Conservation (phyloP, 2,329 filamentous ascomycete genomes). For the Cryphonectria japonica region DNA sequence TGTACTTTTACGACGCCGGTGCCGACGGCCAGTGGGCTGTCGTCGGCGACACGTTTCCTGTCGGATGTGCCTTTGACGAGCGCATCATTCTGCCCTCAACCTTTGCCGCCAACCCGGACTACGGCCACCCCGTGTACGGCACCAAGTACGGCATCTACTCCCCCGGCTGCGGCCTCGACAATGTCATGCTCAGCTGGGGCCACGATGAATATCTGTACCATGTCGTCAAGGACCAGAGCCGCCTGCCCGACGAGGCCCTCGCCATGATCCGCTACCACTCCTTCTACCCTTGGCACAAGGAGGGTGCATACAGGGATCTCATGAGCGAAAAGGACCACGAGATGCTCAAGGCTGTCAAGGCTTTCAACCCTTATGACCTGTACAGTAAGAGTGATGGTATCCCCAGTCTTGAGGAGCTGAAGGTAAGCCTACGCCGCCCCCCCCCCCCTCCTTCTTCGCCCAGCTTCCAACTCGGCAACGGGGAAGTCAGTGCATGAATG, state of each 20-base stretch:
- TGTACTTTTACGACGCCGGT: constrained; percentile 70
- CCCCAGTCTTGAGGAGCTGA: constrained; percentile 75
- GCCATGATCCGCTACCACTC: constrained; percentile 94
- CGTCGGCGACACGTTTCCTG: constrained; percentile 83
- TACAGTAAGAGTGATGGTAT: constrained; percentile 90
- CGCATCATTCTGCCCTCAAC: constrained; percentile 81
- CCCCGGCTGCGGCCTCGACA: constrained; percentile 79
- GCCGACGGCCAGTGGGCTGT: constrained; percentile 93
- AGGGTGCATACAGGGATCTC: constrained; percentile 77
- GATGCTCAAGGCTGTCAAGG: constrained; percentile 80
- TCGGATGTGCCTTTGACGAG: constrained; percentile 75
- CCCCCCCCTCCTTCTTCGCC: background rate
- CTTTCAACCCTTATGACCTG: constrained; percentile 89
- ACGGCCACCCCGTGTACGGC: constrained; percentile 70
- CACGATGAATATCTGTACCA: constrained; percentile 89
- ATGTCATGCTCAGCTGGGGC: constrained; percentile 89
- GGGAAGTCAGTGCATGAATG: background rate
- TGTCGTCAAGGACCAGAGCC: constrained; percentile 81
- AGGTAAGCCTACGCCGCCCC: constrained; percentile 49
- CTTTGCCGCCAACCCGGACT: constrained; percentile 78
- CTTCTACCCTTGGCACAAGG: constrained; percentile 90
- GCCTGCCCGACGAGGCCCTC: constrained; percentile 77
- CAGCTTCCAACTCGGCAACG: background rate
- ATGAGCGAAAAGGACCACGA: constrained; percentile 82
- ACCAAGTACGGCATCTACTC: constrained; percentile 80